Evolutionary conservation across 2,329 filamentous ascomycete genomes (phyloP).

Genomic region (Aspergillus fumigatiaffinis): DNA sequence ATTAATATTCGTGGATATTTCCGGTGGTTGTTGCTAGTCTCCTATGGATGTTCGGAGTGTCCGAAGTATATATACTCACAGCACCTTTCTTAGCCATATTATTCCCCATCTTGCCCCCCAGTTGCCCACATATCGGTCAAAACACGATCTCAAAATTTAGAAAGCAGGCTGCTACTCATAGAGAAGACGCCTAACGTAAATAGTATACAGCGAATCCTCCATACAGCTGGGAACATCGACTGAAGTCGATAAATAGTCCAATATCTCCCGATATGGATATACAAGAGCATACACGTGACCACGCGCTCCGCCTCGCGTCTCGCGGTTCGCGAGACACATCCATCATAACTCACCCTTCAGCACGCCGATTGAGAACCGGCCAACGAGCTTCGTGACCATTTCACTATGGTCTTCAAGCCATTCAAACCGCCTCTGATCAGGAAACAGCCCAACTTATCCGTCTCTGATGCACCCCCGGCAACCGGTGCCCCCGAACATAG

Average conservation of each 20-base stretch:
- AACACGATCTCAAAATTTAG: not conserved
- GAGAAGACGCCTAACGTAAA: not conserved
- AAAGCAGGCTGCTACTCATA: not conserved
- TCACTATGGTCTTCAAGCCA: conserved; percentile 42
- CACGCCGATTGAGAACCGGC: not conserved
- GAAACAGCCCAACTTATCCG: conserved; percentile 19
- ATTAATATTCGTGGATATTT: not conserved
- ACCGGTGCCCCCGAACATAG: conserved; percentile 7
- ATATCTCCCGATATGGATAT: not conserved
- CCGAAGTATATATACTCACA: too few relatives aligned
- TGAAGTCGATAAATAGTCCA: not conserved
- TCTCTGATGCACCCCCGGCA: not conserved
- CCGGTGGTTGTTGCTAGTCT: too few relatives aligned
- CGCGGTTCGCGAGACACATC: not conserved
- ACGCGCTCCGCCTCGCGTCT: not conserved
- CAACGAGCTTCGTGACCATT: conserved; percentile 4
- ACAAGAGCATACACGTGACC: not conserved
- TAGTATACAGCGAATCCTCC: not conserved
- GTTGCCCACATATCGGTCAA: not conserved
- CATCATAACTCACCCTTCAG: not conserved
- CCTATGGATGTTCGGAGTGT: too few relatives aligned
- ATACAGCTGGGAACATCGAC: not conserved
- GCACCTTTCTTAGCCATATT: too few relatives aligned
- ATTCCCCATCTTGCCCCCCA: too few relatives aligned
- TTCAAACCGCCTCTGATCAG: conserved; percentile 44